phyloP scores from a whole-genome alignment of 176 grass and related monocot species.

The Ensete glaucum region DNA sequence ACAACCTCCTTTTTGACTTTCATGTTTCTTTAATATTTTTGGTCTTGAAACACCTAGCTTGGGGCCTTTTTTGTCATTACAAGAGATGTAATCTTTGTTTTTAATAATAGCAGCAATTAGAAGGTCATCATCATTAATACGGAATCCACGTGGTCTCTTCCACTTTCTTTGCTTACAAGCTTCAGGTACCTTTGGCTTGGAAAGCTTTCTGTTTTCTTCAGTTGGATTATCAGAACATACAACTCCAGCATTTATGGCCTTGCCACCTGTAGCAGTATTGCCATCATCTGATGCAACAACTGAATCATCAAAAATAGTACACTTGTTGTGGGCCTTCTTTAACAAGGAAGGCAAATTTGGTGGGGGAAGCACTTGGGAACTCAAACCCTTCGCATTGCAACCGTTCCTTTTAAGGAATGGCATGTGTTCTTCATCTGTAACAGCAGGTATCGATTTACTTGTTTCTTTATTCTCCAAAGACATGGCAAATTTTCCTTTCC shows the following conservation, averaged over 20 bases:
- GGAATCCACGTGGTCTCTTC: constrained; percentile 79
- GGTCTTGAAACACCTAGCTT: constrained; percentile 16
- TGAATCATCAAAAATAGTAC: constrained; percentile 14
- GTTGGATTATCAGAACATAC: constrained; percentile 10
- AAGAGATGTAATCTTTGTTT: constrained; percentile 70
- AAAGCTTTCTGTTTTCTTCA: constrained; percentile 19
- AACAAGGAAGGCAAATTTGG: background rate
- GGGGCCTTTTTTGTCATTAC: constrained; percentile 40
- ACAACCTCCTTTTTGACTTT: constrained; percentile 32
- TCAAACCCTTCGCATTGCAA: background rate
- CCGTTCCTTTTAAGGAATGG: background rate
- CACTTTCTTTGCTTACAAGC: constrained; percentile 29
- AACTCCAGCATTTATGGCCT: constrained; percentile 21
- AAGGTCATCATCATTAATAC: constrained; percentile 86
- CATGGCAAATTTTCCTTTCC: constrained; percentile 1
- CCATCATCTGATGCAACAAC: constrained; percentile 29
- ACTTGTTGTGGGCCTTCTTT: background rate
- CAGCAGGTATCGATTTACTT: background rate
- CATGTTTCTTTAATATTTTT: constrained; percentile 46
- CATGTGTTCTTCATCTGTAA: background rate
- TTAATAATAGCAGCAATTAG: constrained; percentile 88
- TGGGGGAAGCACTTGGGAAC: background rate
- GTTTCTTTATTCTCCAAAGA: background rate
- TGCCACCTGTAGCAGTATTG: constrained; percentile 20
- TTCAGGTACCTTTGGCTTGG: constrained; percentile 28